A percentile compares a stretch with the other conserved stretches of the same genome.
Evolutionary conservation across 1,284 basidiomycete genomes (phyloP).

Genomic region (Naganishia cerealis): DNA sequence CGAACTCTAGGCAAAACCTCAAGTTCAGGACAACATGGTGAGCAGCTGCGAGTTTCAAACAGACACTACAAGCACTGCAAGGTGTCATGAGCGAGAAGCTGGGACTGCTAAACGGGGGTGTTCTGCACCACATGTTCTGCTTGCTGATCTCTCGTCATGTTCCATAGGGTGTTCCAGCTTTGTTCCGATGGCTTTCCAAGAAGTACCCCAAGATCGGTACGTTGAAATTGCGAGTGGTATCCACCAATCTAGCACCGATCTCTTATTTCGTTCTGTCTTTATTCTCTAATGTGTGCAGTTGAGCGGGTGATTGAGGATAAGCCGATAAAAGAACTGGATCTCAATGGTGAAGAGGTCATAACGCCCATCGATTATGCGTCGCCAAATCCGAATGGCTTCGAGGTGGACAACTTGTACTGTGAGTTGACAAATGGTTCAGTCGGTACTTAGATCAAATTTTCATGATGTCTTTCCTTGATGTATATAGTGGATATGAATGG

Average conservation of each 20-base stretch:
- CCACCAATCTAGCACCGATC: background rate
- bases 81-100: background rate
- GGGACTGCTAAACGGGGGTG: background rate
- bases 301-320: constrained; percentile 79
- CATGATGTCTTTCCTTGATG: constrained; percentile 14
- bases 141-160: background rate
- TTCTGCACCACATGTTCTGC: background rate
- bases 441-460: background rate
- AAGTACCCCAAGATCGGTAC: constrained; percentile 92
- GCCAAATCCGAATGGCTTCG: constrained; percentile 92
- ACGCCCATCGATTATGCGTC: constrained; percentile 79
- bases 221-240: constrained; percentile 42
- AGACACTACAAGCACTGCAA: background rate
- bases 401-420: constrained; percentile 95
- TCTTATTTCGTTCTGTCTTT: background rate
- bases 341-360: constrained; percentile 67
- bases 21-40: constrained; percentile 3
- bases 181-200: constrained; percentile 92
- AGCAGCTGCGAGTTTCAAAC: background rate
- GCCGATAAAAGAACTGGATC: constrained; percentile 59
- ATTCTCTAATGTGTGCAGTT: constrained; percentile 62
- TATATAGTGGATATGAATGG: constrained; percentile 57
- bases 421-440: constrained; percentile 56
- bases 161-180: constrained; percentile 81
- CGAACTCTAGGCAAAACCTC: background rate